Evolutionary conservation across 208 protist genomes (phyloP).

Genomic region (Acanthamoeba castellanii): DNA sequence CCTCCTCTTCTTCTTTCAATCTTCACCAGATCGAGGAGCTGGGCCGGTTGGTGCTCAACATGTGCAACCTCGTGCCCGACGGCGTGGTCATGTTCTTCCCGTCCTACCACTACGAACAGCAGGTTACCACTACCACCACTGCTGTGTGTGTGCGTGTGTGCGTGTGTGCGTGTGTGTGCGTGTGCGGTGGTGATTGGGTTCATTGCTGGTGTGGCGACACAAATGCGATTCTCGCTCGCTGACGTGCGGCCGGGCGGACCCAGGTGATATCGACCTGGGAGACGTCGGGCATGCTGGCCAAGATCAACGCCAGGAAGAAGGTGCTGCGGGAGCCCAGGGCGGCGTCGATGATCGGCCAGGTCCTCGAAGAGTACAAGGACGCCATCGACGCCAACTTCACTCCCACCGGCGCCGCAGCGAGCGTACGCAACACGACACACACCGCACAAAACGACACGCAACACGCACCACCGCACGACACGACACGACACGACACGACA

Average conservation of each 20-base stretch:
- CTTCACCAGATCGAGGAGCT: constrained; percentile 82
- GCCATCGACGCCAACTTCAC: constrained; percentile 65
- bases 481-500: no score
- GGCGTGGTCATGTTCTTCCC: constrained; percentile 96
- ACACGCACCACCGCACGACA: no score
- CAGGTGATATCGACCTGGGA: constrained; percentile 62
- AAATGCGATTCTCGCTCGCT: no score
- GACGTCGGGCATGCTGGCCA: constrained; percentile 79
- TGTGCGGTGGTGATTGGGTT: no score
- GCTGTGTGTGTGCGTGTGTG: not conserved
- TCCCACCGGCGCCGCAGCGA: not conserved
- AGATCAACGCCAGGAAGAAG: constrained; percentile 79
- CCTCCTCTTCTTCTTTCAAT: not conserved
- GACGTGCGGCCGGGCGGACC: not conserved
- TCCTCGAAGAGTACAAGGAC: constrained; percentile 80
- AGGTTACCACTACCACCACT: constrained; percentile 80
- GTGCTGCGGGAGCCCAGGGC: constrained; percentile 90
- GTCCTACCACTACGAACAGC: constrained; percentile 93
- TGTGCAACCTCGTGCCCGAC: constrained; percentile 92
- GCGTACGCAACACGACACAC: not conserved
- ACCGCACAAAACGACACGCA: not conserved
- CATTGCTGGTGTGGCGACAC: no score
- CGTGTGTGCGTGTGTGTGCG: not conserved
- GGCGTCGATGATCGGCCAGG: constrained; percentile 54
- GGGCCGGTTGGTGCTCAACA: constrained; percentile 91